Evolutionary conservation across 148 eudicot genomes (phyloP).

Genomic region (Gaultheria prostrata): DNA sequence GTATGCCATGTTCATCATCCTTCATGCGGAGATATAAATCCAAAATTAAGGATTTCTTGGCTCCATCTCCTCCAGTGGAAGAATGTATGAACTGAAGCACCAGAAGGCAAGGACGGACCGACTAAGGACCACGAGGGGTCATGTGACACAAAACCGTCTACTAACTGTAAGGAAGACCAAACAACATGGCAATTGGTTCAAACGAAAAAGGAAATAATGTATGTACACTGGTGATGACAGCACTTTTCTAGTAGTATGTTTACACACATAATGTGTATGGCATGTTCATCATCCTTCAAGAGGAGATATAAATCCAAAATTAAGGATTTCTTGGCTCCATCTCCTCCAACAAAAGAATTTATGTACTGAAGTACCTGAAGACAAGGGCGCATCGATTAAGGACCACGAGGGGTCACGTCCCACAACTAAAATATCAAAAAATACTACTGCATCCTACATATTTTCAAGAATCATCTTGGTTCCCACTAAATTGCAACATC

Average conservation of each 20-base stretch:
- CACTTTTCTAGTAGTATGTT: background rate
- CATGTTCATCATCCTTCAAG: background rate
- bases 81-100: background rate
- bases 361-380: background rate
- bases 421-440: background rate
- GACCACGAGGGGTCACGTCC: background rate
- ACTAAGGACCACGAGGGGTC: background rate
- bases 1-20: background rate
- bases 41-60: background rate
- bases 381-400: background rate
- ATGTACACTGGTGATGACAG: background rate
- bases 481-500: background rate
- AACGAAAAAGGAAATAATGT: background rate
- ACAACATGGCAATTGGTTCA: background rate
- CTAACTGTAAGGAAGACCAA: background rate
- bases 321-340: background rate
- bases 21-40: background rate
- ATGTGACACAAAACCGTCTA: background rate
- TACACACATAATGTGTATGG: background rate
- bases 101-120: background rate
- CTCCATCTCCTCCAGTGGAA: background rate
- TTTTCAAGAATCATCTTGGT: background rate
- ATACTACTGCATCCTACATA: background rate
- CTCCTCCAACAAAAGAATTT: background rate
- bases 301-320: background rate